Evolutionary conservation across 257 asterid species (phyloP), one percentile per base, ranked within the genome.

Genomic region (Fraxinus pennsylvanica): DNA sequence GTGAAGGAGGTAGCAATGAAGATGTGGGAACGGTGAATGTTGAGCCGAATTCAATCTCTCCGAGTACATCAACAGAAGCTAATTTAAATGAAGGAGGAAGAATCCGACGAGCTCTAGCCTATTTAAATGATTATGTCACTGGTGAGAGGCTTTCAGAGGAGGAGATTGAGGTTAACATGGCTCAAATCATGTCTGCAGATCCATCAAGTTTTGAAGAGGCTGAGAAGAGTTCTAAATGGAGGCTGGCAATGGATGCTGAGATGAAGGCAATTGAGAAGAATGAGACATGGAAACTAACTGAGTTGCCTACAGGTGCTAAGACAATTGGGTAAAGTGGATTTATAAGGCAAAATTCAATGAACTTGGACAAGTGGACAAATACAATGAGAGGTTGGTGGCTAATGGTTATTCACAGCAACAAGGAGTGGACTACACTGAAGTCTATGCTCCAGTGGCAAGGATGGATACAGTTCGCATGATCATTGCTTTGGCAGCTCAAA

Each of bases 231-330:
- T 8, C 19, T 8, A 74, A 57, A 57, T 74, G 77, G 69, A 74
- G 15, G 29, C 25, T 3, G n/a, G 68, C 77, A 5, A 74, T 74
- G 77, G 77, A 74, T 25, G 12, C 74, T 27, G 36, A 73, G 41
- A 73, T 50, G 25, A 29, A 50, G 19, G 22, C 71, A 8, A 47
- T 71, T 43, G 50, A 52, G 72, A 70, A 5, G 22, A 78, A 78
- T 35, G 71, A 54, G 12, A 78, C 81, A 17, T 78, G 76, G 36
- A 3, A 9, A 9, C 32, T 77, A 19, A 65, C 32, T 2, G 12
- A 17, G 14, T 22, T 65, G 29, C 35, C 35, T 22, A 12, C 8
- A 19, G 4, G 32, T 19, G 29, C 6, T 1, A 65, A 65, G 29
- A 5, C 3, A 65, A 65, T 65, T 8, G 70, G 22, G 32, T 4